phyloP scores from a whole-genome alignment of 345 rosid species.

The Eucalyptus regnans region DNA sequence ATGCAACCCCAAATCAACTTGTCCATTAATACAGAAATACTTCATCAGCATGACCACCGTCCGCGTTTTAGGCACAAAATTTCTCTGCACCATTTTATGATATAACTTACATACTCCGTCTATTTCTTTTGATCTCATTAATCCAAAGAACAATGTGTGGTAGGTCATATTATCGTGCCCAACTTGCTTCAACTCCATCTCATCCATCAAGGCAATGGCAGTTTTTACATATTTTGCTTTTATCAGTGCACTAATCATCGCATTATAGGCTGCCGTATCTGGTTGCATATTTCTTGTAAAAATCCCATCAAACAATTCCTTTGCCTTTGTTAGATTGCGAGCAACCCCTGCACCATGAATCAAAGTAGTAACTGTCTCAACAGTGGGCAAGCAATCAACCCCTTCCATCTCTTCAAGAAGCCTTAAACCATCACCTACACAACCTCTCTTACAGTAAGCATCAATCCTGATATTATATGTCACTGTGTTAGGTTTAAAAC shows the following conservation, averaged over 20 bases:
- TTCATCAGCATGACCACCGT: slow-evolving; percentile 86
- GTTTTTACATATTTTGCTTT: slow-evolving; percentile 37
- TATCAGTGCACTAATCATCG: slow-evolving; percentile 50
- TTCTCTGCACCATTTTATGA: slow-evolving; percentile 35
- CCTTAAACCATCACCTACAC: slow-evolving; percentile 63
- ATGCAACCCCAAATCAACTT: slow-evolving; percentile 42
- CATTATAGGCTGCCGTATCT: slow-evolving; percentile 72
- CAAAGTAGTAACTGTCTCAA: slow-evolving; percentile 72
- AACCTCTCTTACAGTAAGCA: slow-evolving; percentile 73
- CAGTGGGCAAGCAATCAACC: slow-evolving; percentile 15
- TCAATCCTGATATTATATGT: slow-evolving; percentile 66
- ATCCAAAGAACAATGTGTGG: slow-evolving; percentile 57
- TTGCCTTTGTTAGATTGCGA: slow-evolving; percentile 42
- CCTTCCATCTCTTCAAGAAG: slow-evolving; percentile 67
- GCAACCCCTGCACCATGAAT: slow-evolving; percentile 78
- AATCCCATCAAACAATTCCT: slow-evolving; percentile 65
- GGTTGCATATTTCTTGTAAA: slow-evolving; percentile 27
- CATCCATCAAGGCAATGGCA: slow-evolving; percentile 55
- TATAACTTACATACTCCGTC: slow-evolving; percentile 38
- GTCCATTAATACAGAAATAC: slow-evolving; percentile 41
- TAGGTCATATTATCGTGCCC: slow-evolving; percentile 50
- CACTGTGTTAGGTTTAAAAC: slow-evolving; percentile 38
- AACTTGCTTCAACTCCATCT: slow-evolving; percentile 53
- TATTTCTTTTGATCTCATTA: slow-evolving; percentile 48
- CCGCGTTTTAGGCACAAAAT: slow-evolving; percentile 52